These are phyloP conservation scores for Sporothrix pallida DNA, from an alignment of 2,329 filamentous ascomycete species.

Conservation along the genomic window DNA sequence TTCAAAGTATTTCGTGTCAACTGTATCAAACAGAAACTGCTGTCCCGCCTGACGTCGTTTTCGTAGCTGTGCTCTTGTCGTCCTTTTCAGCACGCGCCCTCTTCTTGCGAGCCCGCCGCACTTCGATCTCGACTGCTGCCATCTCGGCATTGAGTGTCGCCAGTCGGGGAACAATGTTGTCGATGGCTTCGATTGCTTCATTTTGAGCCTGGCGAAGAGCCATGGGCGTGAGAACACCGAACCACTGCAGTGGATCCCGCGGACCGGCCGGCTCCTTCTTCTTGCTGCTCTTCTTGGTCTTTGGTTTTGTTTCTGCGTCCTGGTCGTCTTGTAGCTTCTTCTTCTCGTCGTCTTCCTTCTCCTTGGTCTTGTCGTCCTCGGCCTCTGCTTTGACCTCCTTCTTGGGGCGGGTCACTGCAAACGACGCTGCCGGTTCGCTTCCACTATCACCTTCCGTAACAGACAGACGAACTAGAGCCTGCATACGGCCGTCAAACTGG, in stretches of 20 bases:
- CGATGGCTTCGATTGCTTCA: slow-evolving; percentile 61
- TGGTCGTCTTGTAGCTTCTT: slow-evolving; percentile 24
- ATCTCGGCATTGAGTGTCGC: slow-evolving; percentile 65
- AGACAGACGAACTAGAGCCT: slow-evolving; percentile 58
- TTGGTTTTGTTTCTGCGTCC: neutral
- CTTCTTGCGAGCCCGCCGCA: slow-evolving; percentile 65
- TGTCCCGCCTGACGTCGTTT: neutral
- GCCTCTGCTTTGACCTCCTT: neutral
- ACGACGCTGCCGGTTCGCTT: slow-evolving; percentile 31
- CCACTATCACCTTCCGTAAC: slow-evolving; percentile 35
- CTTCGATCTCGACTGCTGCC: slow-evolving; percentile 69
- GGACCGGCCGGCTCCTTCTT: slow-evolving; percentile 21
- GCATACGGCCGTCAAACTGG: slow-evolving; percentile 76
- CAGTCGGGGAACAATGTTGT: slow-evolving; percentile 62
- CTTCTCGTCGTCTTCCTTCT: slow-evolving; percentile 17
- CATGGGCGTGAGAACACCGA: slow-evolving; percentile 59
- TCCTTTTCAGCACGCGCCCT: slow-evolving; percentile 48
- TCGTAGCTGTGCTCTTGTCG: neutral
- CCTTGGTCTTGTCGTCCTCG: neutral
- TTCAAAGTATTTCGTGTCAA: neutral
- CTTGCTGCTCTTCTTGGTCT: slow-evolving; percentile 31
- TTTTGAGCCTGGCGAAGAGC: slow-evolving; percentile 64
- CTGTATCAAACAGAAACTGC: slow-evolving; percentile 16
- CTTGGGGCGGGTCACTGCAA: slow-evolving; percentile 21
- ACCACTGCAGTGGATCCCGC: slow-evolving; percentile 64